Evolutionary conservation across 371 early-diverging fungal species (phyloP).

Genomic region (Mortierella sp.): DNA sequence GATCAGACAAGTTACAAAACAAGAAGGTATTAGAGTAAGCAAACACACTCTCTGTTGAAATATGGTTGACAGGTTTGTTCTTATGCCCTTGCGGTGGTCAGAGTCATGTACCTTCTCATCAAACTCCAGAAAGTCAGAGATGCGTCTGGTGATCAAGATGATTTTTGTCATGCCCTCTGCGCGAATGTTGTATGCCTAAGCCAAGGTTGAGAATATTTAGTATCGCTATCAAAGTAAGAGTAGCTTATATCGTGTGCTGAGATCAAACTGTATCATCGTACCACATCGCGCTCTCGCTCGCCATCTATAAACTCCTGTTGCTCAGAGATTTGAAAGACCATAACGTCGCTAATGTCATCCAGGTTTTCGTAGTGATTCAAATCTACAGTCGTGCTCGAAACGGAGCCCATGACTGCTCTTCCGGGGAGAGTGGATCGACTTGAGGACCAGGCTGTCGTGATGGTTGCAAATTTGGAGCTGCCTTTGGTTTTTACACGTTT

Average conservation of each 20-base stretch:
- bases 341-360: constrained; percentile 18
- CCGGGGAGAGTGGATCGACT: constrained; percentile 31
- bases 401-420: constrained; percentile 21
- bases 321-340: constrained; percentile 45
- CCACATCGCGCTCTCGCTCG: constrained; percentile 51
- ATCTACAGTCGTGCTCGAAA: constrained; percentile 39
- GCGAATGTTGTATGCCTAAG: constrained; percentile 69
- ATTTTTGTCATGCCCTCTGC: constrained; percentile 63
- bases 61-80: not conserved
- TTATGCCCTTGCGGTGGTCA: not conserved
- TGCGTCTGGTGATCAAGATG: constrained; percentile 65
- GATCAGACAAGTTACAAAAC: not conserved
- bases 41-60: not conserved
- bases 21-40: not conserved
- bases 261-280: constrained; percentile 14
- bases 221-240: too few species aligned
- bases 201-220: not conserved
- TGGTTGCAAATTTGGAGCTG: constrained; percentile 48
- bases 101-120: constrained; percentile 63
- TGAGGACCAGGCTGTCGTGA: constrained; percentile 45
- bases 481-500: constrained; percentile 38
- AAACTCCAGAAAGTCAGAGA: constrained; percentile 72
- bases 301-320: constrained; percentile 29
- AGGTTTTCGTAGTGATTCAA: constrained; percentile 33
- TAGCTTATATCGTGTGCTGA: not conserved